Percentiles rank a stretch among this genome's conserved stretches.
Conservation (phyloP, 305 asterid genomes). For the Fraxinus nigra region DNA sequence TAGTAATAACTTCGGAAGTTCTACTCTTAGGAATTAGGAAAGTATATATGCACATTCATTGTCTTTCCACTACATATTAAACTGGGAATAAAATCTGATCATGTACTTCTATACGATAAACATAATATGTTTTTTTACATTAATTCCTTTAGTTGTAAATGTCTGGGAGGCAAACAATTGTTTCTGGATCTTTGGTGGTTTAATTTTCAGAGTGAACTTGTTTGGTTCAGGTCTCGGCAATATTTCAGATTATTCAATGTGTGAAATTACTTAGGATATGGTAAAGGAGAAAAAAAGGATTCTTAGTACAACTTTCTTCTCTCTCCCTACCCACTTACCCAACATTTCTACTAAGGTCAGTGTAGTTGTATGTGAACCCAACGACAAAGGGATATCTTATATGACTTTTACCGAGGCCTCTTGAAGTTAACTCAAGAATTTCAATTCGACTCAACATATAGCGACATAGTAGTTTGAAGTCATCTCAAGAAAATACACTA, state of each 20-base stretch:
- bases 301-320: not conserved
- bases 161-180: not conserved
- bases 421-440: not conserved
- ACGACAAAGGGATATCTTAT: not conserved
- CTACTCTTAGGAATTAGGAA: not conserved
- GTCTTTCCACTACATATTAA: not conserved
- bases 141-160: not conserved
- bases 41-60: not conserved
- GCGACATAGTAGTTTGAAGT: not conserved
- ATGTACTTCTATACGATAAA: not conserved
- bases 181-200: slow-evolving; percentile 4
- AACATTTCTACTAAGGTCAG: not conserved
- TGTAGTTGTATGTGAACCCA: not conserved
- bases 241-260: not conserved
- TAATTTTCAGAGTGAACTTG: not conserved
- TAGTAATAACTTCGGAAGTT: not conserved
- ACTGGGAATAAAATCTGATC: not conserved
- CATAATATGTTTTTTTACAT: not conserved
- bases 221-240: not conserved
- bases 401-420: not conserved
- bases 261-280: not conserved
- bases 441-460: not conserved
- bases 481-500: not conserved
- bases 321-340: not conserved
- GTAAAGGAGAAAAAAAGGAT: not conserved